Percentiles rank a stretch among this genome's conserved stretches.
These are phyloP conservation scores for Apiotrichum sp. DNA, from an alignment of 1,284 basidiomycete genomes.

Conservation along the genomic window DNA sequence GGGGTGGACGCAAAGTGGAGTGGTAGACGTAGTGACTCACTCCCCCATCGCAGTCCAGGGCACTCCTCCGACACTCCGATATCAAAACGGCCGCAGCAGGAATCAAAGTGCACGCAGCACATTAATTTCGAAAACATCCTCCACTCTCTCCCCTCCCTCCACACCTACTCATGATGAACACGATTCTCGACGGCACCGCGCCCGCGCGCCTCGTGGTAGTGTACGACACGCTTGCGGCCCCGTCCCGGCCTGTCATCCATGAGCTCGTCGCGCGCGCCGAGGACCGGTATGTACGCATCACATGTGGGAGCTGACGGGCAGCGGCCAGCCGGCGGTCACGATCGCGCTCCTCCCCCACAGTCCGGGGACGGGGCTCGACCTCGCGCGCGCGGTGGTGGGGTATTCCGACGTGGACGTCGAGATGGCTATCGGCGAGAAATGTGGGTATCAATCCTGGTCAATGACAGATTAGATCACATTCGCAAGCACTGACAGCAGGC, in stretches of 20 bases:
- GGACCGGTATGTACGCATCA: slow-evolving; percentile 4
- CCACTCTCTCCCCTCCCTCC: too few species aligned
- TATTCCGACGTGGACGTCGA: slow-evolving; percentile 8
- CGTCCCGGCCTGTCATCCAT: slow-evolving; percentile 3
- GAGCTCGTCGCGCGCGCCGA: slow-evolving; percentile 4
- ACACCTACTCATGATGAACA: slow-evolving; percentile 26
- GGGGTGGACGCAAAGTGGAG: not conserved
- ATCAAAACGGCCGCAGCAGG: too few species aligned
- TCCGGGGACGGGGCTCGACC: slow-evolving; percentile 4
- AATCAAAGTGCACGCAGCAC: too few species aligned
- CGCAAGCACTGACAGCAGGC: slow-evolving; percentile 8
- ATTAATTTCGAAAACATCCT: too few species aligned
- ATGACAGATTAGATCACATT: too few species aligned
- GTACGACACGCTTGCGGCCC: slow-evolving; percentile 5
- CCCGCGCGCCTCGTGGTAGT: slow-evolving; percentile 38
- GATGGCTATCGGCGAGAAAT: slow-evolving; percentile 12
- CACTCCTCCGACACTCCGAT: too few species aligned
- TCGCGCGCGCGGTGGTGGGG: slow-evolving; percentile 6
- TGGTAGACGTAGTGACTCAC: too few species aligned
- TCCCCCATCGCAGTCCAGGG: too few species aligned
- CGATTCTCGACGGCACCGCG: slow-evolving; percentile 31
- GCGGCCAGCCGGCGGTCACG: slow-evolving; percentile 12
- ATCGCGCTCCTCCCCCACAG: slow-evolving; percentile 4
- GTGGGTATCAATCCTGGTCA: too few species aligned
- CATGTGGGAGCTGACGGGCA: not conserved